These are phyloP conservation scores for Coemansia pectinata DNA, from an alignment of 192 early-diverging fungal species.

Conservation along the genomic window DNA sequence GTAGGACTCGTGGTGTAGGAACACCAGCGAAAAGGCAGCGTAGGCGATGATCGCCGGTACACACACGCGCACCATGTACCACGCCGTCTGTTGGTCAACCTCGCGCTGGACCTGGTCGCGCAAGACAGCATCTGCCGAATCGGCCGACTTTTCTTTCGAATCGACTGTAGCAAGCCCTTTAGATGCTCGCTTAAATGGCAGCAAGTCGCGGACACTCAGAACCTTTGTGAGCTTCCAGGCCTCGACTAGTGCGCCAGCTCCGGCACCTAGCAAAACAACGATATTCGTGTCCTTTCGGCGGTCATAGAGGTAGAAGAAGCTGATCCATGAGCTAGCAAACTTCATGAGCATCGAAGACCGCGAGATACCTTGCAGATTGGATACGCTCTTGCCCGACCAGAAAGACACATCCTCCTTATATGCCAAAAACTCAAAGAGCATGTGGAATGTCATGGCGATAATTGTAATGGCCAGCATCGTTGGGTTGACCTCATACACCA, in stretches of 20 bases:
- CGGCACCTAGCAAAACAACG: conserved; percentile 51
- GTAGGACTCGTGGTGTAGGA: conserved; percentile 51
- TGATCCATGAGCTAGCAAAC: conserved; percentile 51
- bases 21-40: conserved; percentile 55
- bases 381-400: conserved; percentile 47
- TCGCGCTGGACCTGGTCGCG: conserved; percentile 40
- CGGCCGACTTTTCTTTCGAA: background rate
- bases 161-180: background rate
- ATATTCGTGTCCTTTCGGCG: conserved; percentile 53
- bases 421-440: conserved; percentile 60
- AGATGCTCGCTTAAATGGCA: background rate
- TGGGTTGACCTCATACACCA: conserved; percentile 61
- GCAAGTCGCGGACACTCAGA: conserved; percentile 18
- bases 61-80: conserved; percentile 54
- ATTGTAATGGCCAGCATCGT: conserved; percentile 58
- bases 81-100: conserved; percentile 53
- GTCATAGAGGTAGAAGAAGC: conserved; percentile 58
- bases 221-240: conserved; percentile 58
- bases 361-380: conserved; percentile 49
- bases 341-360: conserved; percentile 55
- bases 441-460: conserved; percentile 52
- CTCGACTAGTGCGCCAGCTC: conserved; percentile 53
- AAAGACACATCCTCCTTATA: conserved; percentile 61
- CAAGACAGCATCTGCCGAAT: conserved; percentile 3
- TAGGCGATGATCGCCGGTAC: conserved; percentile 53